Conservation (phyloP, 2,329 filamentous ascomycete species). For the Aphanoascus verrucosus region DNA sequence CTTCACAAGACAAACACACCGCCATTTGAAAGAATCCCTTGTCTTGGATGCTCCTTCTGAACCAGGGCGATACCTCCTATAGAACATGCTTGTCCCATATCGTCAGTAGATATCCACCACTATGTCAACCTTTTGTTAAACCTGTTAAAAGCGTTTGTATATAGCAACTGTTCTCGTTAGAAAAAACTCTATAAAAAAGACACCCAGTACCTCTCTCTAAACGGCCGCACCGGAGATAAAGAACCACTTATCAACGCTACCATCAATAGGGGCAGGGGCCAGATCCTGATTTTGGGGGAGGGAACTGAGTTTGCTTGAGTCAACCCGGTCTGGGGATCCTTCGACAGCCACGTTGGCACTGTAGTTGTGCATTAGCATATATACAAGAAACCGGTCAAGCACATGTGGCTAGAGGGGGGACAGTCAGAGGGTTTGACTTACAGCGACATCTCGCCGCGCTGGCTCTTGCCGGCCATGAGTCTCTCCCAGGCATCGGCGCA, state of each 20-base stretch:
- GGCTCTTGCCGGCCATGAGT: slow-evolving; percentile 81
- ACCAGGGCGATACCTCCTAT: neutral
- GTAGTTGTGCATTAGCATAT: neutral
- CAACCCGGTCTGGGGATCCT: slow-evolving; percentile 62
- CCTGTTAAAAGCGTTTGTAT: too few relatives aligned
- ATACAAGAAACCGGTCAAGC: too few relatives aligned
- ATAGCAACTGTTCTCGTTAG: too few relatives aligned
- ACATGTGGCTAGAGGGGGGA: neutral
- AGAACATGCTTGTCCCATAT: neutral
- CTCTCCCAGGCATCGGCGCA: slow-evolving; percentile 96
- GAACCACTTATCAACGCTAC: slow-evolving; percentile 99
- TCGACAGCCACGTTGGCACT: slow-evolving; percentile 72
- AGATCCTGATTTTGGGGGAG: slow-evolving; percentile 74
- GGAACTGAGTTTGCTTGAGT: slow-evolving; percentile 58
- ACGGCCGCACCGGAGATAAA: slow-evolving; percentile 96
- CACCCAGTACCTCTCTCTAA: slow-evolving; percentile 37
- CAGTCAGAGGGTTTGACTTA: slow-evolving; percentile 42
- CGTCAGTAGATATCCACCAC: neutral
- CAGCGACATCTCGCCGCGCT: slow-evolving; percentile 67
- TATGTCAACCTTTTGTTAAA: neutral
- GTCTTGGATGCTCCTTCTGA: neutral
- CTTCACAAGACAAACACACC: neutral
- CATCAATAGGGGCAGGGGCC: slow-evolving; percentile 76
- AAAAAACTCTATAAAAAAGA: too few relatives aligned
- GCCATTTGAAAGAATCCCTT: neutral